Conservation (phyloP, 2,329 filamentous ascomycete species). For the Monosporascus sp. region DNA sequence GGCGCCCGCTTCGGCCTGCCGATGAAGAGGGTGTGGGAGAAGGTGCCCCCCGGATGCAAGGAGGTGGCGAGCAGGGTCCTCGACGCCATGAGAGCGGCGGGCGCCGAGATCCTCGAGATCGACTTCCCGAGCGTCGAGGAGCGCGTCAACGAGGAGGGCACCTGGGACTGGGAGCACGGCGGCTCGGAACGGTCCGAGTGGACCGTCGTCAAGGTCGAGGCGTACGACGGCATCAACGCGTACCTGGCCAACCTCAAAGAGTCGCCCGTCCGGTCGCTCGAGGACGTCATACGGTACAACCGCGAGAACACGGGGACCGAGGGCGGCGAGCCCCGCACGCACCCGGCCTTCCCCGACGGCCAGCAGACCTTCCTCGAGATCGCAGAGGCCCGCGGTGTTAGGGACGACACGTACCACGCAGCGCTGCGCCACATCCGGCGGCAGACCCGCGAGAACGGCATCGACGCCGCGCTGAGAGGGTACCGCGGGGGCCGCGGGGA, state of each 20-base stretch:
- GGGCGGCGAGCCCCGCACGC: conserved; percentile 54
- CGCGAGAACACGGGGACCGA: conserved; percentile 59
- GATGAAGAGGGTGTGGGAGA: conserved; percentile 64
- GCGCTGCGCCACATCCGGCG: conserved; percentile 57
- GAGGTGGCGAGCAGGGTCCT: conserved; percentile 51
- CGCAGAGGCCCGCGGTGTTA: conserved; percentile 52
- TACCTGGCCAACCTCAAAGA: conserved; percentile 61
- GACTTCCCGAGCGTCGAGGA: conserved; percentile 59
- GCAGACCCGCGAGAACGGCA: conserved; percentile 55
- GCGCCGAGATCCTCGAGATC: conserved; percentile 62
- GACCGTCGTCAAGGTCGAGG: conserved; percentile 66
- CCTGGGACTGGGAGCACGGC: conserved; percentile 69
- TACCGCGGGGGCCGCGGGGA: conserved; percentile 26
- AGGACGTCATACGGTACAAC: conserved; percentile 63
- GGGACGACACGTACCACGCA: conserved; percentile 61
- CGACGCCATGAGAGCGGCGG: conserved; percentile 49
- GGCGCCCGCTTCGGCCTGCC: conserved; percentile 65
- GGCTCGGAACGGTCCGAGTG: conserved; percentile 69
- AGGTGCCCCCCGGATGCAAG: conserved; percentile 29
- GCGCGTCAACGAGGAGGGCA: conserved; percentile 57
- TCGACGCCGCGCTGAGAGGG: conserved; percentile 56
- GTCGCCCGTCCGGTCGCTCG: conserved; percentile 51
- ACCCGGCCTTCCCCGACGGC: conserved; percentile 62
- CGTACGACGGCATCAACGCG: conserved; percentile 55
- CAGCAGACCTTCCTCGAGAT: conserved; percentile 67